Evolutionary conservation across 176 grass and related monocot species (phyloP), one percentile per base, ranked within the genome.

Genomic region (Juncus inflexus): DNA sequence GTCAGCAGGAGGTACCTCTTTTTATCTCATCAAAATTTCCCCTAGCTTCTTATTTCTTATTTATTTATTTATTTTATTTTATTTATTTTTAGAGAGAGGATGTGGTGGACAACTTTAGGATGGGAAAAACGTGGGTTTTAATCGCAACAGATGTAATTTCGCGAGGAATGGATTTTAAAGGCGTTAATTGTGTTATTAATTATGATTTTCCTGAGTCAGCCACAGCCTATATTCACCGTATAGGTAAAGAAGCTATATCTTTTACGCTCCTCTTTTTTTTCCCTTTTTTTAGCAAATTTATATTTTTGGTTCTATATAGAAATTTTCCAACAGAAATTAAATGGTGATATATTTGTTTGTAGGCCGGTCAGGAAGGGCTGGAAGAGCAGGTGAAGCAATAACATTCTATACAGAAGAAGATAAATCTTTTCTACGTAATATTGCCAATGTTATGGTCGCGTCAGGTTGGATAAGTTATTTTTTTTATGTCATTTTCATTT

Each of bases 121-220:
- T 87, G 52, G 88, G 94, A 67, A 91, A 84, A 56, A 89, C 82
- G 4, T 97, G 85, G 92, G 80, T 97, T 54, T 70, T 89, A 12
- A 91, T 97, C 89, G 88, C 94, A 70, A 89, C 94, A 2, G 85
- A 97, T 81, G 92, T 97, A 15, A 70, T 97, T 76, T 81, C 88
- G 15, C 82, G 88, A 45, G 94, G 94, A 65, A 91, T 97, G 88
- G 94, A 97, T 77, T 91, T 97, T 82, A 97, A 97, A 76, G 85
- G 88, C 62, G 64, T 97, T 52, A 86, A 89, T 60, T 91, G 87
- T 7, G 88, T 97, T 35, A 84, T 97, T 70, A 97, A 91, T 64
- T 97, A 90, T 37, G 94, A 97, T 89, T 97, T 97, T 72, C 94
- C 87, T 1, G 88, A 97, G 70, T 97, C 94, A 3, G 82, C 85